Conservation (phyloP, 2,329 filamentous ascomycete species). For the Phoma sp. region DNA sequence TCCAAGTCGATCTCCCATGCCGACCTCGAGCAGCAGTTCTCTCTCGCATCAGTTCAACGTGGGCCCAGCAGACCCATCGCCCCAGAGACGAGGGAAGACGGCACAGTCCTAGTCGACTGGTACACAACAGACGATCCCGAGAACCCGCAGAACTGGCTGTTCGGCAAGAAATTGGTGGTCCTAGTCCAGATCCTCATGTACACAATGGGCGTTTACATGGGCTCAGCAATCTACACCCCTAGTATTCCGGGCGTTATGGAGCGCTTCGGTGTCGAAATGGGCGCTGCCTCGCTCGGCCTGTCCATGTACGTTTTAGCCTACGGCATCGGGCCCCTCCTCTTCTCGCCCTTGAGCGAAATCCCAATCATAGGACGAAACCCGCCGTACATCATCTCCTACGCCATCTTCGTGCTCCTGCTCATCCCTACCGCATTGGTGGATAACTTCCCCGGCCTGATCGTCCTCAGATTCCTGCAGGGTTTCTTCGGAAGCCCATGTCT, state of each 20-base stretch:
- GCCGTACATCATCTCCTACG: constrained; percentile 71
- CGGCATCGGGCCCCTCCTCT: constrained; percentile 69
- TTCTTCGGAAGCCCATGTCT: constrained; percentile 50
- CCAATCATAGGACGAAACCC: constrained; percentile 71
- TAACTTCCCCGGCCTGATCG: constrained; percentile 69
- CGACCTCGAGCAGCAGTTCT: constrained; percentile 51
- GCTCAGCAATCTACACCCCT: constrained; percentile 59
- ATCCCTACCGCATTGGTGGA: constrained; percentile 68
- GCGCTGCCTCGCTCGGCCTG: constrained; percentile 63
- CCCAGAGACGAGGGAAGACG: constrained; percentile 45
- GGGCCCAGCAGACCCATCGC: constrained; percentile 46
- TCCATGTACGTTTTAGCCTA: constrained; percentile 68
- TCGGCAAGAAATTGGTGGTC: constrained; percentile 45
- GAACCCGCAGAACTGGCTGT: constrained; percentile 51
- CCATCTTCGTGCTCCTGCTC: constrained; percentile 70
- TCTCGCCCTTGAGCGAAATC: constrained; percentile 71
- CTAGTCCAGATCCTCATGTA: constrained; percentile 58
- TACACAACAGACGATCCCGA: constrained; percentile 50
- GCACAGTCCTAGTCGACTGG: constrained; percentile 53
- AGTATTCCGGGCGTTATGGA: constrained; percentile 56
- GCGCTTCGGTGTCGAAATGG: constrained; percentile 60
- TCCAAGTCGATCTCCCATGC: constrained; percentile 44
- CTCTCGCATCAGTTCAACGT: constrained; percentile 42
- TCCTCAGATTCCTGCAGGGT: constrained; percentile 53
- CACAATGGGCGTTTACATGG: constrained; percentile 67